Evolutionary conservation across 306 rosid genomes (phyloP), one percentile per base, ranked within the genome.

Genomic region (Quercus mongolica): DNA sequence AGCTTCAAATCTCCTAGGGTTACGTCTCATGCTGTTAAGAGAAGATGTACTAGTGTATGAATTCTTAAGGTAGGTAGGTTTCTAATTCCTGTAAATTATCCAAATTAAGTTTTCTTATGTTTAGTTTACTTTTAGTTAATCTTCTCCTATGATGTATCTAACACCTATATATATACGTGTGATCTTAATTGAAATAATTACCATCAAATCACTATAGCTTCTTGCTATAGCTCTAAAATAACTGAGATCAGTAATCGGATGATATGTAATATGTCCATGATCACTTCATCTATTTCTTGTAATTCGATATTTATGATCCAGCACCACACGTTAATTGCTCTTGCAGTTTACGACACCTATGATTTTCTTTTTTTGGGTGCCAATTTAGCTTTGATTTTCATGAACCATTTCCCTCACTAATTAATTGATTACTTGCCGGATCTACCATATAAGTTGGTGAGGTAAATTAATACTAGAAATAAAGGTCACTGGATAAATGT

Each of bases 11-110:
- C 82, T 71, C n/a, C 79, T 41, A 86, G 82, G 87, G 78, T 69
- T 18, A 5, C 6, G 8, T 68, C 72, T 38, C 72, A n/a, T 68
- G 72, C 52, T 19, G 72, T 19, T 76, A 73, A 70, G 71, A 89
- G 86, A 81, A 82, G 90, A 81, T 76, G 82, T 72, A 65, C 26
- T 11, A 81, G 86, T 70, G 68, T 89, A 72, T 87, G 82, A 17
- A 13, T 21, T 58, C 31, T 59, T 21, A 21, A 59, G 26, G 5
- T 10, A 57, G 8, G 46, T 21, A 59, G 31, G 65, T 59, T 59
- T 59, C 31, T 49, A 49, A 49, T 59, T 59, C 65, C 17, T 59
- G 26, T 59, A n/a, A 59, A 23, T 21, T 59, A 23, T 23, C 31
- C 31, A 23, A 20, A 59, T 59, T 23, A 23, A 10, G 14, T 9